Evolutionary conservation across 2,329 filamentous ascomycete genomes (phyloP).

Genomic region (Diplodia mutila): DNA sequence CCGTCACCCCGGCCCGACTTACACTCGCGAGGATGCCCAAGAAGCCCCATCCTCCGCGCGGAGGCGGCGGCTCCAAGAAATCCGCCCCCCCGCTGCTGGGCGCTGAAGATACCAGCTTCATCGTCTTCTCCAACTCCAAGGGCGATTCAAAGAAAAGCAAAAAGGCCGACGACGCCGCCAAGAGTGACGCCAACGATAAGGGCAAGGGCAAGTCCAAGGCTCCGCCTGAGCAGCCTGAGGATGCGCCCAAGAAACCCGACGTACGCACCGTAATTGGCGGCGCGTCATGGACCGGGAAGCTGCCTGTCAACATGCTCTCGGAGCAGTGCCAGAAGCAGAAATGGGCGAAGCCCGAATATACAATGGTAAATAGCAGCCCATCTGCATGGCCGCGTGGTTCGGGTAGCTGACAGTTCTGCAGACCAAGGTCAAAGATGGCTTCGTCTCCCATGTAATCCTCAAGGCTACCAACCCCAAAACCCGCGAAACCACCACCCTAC

Average conservation of each 20-base stretch:
- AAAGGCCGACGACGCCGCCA: constrained; percentile 30
- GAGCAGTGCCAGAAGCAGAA: constrained; percentile 96
- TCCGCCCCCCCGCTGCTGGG: constrained; percentile 27
- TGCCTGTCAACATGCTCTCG: constrained; percentile 89
- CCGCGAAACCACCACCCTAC: constrained; percentile 71
- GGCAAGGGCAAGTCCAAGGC: constrained; percentile 43
- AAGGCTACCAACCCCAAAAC: constrained; percentile 78
- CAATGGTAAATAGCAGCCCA: constrained; percentile 61
- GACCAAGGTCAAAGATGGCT: constrained; percentile 72
- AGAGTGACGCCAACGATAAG: constrained; percentile 32
- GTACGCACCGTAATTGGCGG: constrained; percentile 84
- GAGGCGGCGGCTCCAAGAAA: constrained; percentile 45
- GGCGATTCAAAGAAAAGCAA: constrained; percentile 46
- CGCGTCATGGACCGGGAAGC: constrained; percentile 94
- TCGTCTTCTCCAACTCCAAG: constrained; percentile 53
- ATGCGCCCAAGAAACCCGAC: constrained; percentile 62
- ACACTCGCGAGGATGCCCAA: constrained; percentile 48
- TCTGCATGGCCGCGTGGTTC: not conserved
- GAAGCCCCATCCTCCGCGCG: constrained; percentile 53
- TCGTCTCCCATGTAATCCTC: constrained; percentile 80
- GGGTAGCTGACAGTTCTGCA: constrained; percentile 33
- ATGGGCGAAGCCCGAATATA: constrained; percentile 94
- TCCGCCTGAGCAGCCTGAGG: constrained; percentile 35
- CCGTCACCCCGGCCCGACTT: not conserved
- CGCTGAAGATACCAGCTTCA: constrained; percentile 52